Base-by-base conservation (phyloP, 495 filamentous ascomycete genomes). In the Xylaria intraflava region DNA sequence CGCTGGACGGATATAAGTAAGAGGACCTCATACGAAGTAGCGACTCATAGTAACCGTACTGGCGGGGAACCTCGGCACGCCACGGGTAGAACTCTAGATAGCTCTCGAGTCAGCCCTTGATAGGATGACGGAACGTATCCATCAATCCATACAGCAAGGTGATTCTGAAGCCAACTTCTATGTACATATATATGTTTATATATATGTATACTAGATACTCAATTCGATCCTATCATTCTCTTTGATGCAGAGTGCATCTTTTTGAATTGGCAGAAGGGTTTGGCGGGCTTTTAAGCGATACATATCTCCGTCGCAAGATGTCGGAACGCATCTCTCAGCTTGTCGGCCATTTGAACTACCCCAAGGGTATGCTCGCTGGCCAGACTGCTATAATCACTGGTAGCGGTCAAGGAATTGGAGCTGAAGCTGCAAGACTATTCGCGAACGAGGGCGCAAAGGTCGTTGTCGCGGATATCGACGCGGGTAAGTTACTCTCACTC, bases 331-430 rank as follows among this genome's bases (percentile, higher is more conserved):
- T 85, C 54, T 67, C 69, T 48, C 88, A 92, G 65, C 78, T 92
- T 49, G 78, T 83, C 55, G 75, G 77, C 49, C 88, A 92, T 65
- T 81, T 92, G 57, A 89, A 86, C 73, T 91, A 81, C 74, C 87
- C 88, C 12, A 76, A 79, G 60, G 89, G 89, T 46, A 74, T 93
- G 56, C 81, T 93, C 12, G 78, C 78, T 35, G 83, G 83, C 49
- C 87, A 93, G 69, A 80, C 84, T n/a, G 88, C 88, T 62, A 91
- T 95, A 67, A 84, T 94, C 62, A 95, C 89, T 30, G 89, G 89
- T 43, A 80, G 82, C 14, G 89, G 85, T n/a, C 88, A 95, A 70
- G 89, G 89, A 59, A 94, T 94, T 65, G 89, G 89, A 24, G 89
- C 89, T 26, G 89, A 92, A 70, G 76, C 85, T 29, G 89, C 89